These are phyloP conservation scores for Fonsecaea monophora DNA, from an alignment of 2,329 filamentous ascomycete genomes.

Conservation along the genomic window DNA sequence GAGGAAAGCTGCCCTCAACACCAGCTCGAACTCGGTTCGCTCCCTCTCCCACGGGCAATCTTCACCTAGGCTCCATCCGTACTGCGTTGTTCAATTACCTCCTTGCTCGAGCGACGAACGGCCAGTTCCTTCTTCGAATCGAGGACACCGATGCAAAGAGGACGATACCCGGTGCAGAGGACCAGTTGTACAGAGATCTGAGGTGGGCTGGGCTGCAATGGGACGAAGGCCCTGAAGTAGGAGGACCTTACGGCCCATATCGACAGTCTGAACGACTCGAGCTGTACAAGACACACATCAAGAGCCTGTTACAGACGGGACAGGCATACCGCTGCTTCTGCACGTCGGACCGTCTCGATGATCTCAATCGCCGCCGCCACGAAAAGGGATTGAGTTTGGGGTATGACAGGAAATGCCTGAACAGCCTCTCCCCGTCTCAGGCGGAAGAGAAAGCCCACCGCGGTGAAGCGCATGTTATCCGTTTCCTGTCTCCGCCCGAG, in stretches of 20 bases:
- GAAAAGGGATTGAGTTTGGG: constrained; percentile 64
- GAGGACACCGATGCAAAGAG: constrained; percentile 90
- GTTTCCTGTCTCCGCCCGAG: constrained; percentile 70
- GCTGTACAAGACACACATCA: constrained; percentile 74
- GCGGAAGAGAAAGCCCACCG: constrained; percentile 72
- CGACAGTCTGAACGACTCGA: constrained; percentile 81
- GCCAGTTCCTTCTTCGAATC: constrained; percentile 87
- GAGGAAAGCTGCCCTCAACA: constrained; percentile 55
- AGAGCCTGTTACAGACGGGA: constrained; percentile 71
- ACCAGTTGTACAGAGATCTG: constrained; percentile 77
- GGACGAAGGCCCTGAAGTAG: constrained; percentile 90
- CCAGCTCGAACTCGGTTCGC: constrained; percentile 86
- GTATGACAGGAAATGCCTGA: constrained; percentile 75
- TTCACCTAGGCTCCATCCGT: constrained; percentile 88
- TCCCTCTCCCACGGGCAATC: constrained; percentile 90
- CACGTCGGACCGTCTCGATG: constrained; percentile 71
- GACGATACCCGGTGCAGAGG: constrained; percentile 79
- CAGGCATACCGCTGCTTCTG: constrained; percentile 96
- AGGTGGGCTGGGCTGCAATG: constrained; percentile 87
- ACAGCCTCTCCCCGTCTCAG: constrained; percentile 67
- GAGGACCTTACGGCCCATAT: constrained; percentile 84
- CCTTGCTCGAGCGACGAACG: constrained; percentile 83
- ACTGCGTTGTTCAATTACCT: constrained; percentile 97
- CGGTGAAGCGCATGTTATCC: constrained; percentile 76
- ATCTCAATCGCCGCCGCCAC: constrained; percentile 68